Evolutionary conservation across 1,284 basidiomycete genomes (phyloP), one percentile per base, ranked within the genome.

Genomic region (Cutaneotrichosporon spelunceum): DNA sequence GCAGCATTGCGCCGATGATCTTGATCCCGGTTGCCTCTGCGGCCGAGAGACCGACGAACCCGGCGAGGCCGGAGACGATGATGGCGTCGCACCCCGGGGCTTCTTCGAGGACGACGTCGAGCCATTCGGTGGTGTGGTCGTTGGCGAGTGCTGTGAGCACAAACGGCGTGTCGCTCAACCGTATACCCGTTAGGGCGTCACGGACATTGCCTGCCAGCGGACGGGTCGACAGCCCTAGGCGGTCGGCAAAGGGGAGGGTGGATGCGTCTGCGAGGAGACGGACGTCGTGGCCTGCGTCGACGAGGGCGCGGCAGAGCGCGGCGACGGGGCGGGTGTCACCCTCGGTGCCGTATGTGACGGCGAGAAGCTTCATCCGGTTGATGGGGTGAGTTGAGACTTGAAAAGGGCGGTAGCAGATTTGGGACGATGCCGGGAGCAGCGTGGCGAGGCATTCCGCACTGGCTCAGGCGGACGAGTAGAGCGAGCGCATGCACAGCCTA

Each of bases 261-360:
- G 52, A 34, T 4, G 52, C 23, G 34, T 53, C 52, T n/a, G 52
- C 52, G 10, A 53, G 30, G 10, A 53, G 52, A 11, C 24, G 52
- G 21, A 53, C 52, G 9, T 53, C 21, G 52, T 53, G 52, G 4
- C 52, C 52, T 5, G 52, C 52, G 16, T 53, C 52, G 9, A 36
- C 16, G 52, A 53, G 52, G 30, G 30, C 52, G n/a, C 52, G 52
- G 33, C 52, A 53, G 1, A 53, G 52, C 33, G 52, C 52, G 21
- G 52, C 52, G 11, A 24, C 23, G 9, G 52, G 52, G 6, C 52
- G 52, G 2, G 52, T 53, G 34, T 53, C 52, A 33, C 52, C 52
- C 9, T 53, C 52, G 1, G 52, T 53, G 2, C 52, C 52, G 21
- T 36, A 53, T 1, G 52, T 53, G 52, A 53, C 52, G 11, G 52